phyloP scores from a whole-genome alignment of 225 moss, liverwort and hornwort genomes.

The Neckera pumila region DNA sequence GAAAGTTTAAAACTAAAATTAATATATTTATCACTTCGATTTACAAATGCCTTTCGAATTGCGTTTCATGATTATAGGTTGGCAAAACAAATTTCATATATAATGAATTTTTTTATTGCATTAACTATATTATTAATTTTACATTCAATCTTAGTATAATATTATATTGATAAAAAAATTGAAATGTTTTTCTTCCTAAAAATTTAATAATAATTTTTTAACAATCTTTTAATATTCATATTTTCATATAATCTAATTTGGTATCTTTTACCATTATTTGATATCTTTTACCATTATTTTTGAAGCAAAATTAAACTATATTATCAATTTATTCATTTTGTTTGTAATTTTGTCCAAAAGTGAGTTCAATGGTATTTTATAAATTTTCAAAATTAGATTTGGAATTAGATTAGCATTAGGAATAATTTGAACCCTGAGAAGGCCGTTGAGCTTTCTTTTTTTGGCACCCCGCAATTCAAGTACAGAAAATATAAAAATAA shows the following conservation, averaged over 20 bases:
- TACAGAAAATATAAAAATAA: too few species aligned
- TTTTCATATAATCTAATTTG: background rate
- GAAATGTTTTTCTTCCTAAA: background rate
- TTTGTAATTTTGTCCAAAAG: too few species aligned
- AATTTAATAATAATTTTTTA: background rate
- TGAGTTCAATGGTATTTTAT: accelerated
- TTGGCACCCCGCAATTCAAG: too few species aligned
- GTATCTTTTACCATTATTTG: background rate
- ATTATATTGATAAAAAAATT: too few species aligned
- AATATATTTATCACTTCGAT: constrained; percentile 14
- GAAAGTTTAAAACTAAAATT: constrained; percentile 6
- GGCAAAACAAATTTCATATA: background rate
- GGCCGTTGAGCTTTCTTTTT: too few species aligned
- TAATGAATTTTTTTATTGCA: background rate
- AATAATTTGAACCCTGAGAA: too few species aligned
- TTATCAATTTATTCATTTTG: background rate
- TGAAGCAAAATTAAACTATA: background rate
- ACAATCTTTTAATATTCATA: background rate
- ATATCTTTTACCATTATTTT: background rate
- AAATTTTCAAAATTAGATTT: too few species aligned
- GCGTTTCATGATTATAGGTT: constrained; percentile 27
- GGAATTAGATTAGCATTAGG: too few species aligned
- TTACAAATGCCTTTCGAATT: background rate
- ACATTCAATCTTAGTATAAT: background rate
- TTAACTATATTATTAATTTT: background rate